Evolutionary conservation across 1,139 yeast genomes (phyloP).

Genomic region (Entelexis paramagnoliae): DNA sequence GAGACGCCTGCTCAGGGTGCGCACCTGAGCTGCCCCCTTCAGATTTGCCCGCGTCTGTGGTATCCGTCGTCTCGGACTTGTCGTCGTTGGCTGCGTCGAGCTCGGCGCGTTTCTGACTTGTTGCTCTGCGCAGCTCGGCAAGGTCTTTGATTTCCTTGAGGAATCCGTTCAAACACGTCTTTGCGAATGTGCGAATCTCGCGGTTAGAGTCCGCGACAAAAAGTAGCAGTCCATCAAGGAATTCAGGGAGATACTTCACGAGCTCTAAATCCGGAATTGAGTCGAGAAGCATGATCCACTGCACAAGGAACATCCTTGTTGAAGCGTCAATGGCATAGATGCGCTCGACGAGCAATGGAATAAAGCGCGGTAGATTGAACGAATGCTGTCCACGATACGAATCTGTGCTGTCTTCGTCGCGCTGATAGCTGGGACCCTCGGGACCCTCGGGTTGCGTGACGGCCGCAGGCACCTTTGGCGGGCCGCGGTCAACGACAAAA

Average conservation of each 20-base stretch:
- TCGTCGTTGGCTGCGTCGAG: neutral
- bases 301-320: slow-evolving; percentile 79
- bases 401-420: neutral
- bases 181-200: slow-evolving; percentile 82
- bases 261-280: slow-evolving; percentile 88
- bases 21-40: no score
- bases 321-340: slow-evolving; percentile 89
- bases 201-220: slow-evolving; percentile 76
- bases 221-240: slow-evolving; percentile 72
- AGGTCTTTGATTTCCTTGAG: slow-evolving; percentile 72
- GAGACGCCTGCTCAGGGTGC: no score
- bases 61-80: slow-evolving; percentile 9
- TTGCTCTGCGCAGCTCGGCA: slow-evolving; percentile 45
- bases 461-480: slow-evolving; percentile 33
- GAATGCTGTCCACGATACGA: slow-evolving; percentile 34
- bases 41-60: slow-evolving; percentile 1
- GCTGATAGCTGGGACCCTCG: slow-evolving; percentile 18
- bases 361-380: slow-evolving; percentile 76
- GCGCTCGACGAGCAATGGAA: slow-evolving; percentile 81
- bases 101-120: neutral
- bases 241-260: slow-evolving; percentile 77
- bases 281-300: slow-evolving; percentile 85
- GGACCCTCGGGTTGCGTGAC: slow-evolving; percentile 38
- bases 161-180: slow-evolving; percentile 61
- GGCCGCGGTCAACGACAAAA: slow-evolving; percentile 58